Conservation (phyloP, 495 filamentous ascomycete species). For the Ramalina intermedia region DNA sequence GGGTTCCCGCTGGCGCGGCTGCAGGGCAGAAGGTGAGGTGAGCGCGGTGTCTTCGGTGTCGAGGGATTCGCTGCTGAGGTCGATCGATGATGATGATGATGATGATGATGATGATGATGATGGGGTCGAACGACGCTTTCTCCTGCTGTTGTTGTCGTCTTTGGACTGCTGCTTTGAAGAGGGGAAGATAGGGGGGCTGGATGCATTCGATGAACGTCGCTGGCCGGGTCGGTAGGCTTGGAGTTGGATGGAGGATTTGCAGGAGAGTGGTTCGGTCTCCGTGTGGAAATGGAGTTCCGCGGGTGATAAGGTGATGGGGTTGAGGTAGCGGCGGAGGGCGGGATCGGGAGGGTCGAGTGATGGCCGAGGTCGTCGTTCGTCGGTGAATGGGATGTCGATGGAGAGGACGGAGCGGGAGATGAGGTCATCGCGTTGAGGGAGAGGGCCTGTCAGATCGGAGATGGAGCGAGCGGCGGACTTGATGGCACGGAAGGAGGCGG, state of each 20-base stretch:
- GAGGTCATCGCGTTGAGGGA: slow-evolving; percentile 66
- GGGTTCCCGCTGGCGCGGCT: slow-evolving; percentile 67
- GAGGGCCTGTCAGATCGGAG: slow-evolving; percentile 50
- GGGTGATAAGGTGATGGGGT: slow-evolving; percentile 57
- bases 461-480: slow-evolving; percentile 75
- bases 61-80: neutral
- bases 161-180: neutral
- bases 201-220: slow-evolving; percentile 14
- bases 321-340: slow-evolving; percentile 81
- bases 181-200: slow-evolving; percentile 13
- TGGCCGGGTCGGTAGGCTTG: slow-evolving; percentile 52
- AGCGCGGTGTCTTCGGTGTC: slow-evolving; percentile 4
- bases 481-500: slow-evolving; percentile 75
- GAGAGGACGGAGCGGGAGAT: slow-evolving; percentile 72
- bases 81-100: no score
- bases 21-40: slow-evolving; percentile 1
- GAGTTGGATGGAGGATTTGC: slow-evolving; percentile 73
- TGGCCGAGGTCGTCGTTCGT: slow-evolving; percentile 74
- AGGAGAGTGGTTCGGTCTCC: slow-evolving; percentile 30
- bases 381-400: slow-evolving; percentile 68
- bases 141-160: neutral
- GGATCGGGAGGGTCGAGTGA: slow-evolving; percentile 65
- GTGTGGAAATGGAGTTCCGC: slow-evolving; percentile 49
- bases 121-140: no score
- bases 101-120: no score